phyloP scores from a whole-genome alignment of 495 filamentous ascomycete genomes.

The Extremus antarcticus region DNA sequence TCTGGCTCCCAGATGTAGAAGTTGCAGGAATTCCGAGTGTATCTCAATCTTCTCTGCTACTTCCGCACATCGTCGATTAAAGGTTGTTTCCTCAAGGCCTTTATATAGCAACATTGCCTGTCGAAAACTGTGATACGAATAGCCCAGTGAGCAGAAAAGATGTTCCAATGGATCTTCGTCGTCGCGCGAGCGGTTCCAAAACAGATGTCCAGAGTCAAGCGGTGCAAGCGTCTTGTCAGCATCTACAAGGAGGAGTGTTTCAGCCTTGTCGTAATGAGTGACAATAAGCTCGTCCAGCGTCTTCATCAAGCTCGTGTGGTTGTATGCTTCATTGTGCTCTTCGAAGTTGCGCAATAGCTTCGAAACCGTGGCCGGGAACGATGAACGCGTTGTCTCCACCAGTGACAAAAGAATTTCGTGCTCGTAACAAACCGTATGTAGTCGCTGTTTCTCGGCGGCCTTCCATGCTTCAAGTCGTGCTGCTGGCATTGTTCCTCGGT shows the following conservation, averaged over 20 bases:
- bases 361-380: background rate
- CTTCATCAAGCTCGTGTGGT: conserved; percentile 29
- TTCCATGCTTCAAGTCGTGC: conserved; percentile 44
- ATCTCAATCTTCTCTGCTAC: conserved; percentile 39
- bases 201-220: conserved; percentile 43
- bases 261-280: conserved; percentile 13
- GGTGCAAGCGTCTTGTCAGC: conserved; percentile 46
- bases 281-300: conserved; percentile 32
- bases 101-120: conserved; percentile 48
- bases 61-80: conserved; percentile 37
- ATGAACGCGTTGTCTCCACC: conserved; percentile 14
- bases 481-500: conserved; percentile 30
- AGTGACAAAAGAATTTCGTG: conserved; percentile 41
- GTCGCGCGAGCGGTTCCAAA: conserved; percentile 35
- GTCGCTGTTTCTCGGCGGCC: conserved; percentile 35
- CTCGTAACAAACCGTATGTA: conserved; percentile 38
- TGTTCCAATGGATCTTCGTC: conserved; percentile 33
- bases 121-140: conserved; percentile 46
- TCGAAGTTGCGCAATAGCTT: background rate
- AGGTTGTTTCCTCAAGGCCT: conserved; percentile 35
- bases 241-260: conserved; percentile 45
- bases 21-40: conserved; percentile 38
- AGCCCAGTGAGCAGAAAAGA: conserved; percentile 43
- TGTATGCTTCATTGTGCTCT: conserved; percentile 22
- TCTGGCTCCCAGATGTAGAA: conserved; percentile 32